phyloP scores from a whole-genome alignment of 345 rosid genomes.

The Syzygium aromaticum region DNA sequence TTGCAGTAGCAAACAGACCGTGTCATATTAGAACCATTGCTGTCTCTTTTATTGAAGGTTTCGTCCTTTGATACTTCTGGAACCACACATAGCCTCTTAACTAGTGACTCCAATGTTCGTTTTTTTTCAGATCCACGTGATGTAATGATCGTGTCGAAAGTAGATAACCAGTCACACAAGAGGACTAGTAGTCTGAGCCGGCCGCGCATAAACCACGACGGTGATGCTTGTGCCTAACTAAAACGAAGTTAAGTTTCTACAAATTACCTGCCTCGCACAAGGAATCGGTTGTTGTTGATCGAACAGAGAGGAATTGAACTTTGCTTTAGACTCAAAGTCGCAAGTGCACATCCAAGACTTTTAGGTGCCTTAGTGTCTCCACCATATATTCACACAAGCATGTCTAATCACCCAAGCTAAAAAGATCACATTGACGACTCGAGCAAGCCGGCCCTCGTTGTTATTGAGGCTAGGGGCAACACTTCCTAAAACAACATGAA shows the following conservation, averaged over 20 bases:
- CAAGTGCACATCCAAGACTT: neutral
- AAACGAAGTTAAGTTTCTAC: neutral
- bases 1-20: too few relatives aligned
- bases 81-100: neutral
- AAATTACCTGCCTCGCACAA: fast-evolving
- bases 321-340: neutral
- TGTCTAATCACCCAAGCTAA: neutral
- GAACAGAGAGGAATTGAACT: neutral
- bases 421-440: neutral
- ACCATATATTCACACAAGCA: neutral
- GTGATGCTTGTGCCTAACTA: neutral
- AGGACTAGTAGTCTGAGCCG: neutral
- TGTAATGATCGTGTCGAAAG: neutral
- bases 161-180: neutral
- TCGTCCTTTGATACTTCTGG: neutral
- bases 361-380: neutral
- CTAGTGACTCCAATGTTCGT: neutral
- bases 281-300: neutral
- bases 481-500: neutral
- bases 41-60: too few relatives aligned
- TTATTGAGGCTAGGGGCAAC: neutral
- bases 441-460: fast-evolving
- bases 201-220: neutral
- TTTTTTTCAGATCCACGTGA: neutral
- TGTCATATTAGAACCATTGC: too few relatives aligned